These are phyloP conservation scores for Carex parvula DNA, from an alignment of 176 grass and related monocot species.

Conservation along the genomic window DNA sequence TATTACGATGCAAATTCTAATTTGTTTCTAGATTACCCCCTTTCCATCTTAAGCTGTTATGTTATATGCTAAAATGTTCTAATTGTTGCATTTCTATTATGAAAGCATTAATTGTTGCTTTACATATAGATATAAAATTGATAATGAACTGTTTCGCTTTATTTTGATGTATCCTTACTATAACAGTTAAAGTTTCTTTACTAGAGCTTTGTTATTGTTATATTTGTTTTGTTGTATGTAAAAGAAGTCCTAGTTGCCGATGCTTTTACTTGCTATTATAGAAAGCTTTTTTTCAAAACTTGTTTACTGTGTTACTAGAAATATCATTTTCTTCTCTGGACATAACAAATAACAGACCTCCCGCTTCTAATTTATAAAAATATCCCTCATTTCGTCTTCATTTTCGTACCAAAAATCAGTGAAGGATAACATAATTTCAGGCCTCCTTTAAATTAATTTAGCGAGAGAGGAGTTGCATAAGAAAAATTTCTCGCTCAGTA, in stretches of 20 bases:
- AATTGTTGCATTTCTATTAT: neutral
- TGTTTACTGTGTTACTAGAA: neutral
- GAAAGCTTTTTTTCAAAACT: neutral
- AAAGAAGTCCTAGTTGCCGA: neutral
- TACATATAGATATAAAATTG: neutral
- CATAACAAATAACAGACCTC: neutral
- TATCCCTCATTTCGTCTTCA: neutral
- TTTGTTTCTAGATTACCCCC: neutral
- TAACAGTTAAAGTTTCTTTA: neutral
- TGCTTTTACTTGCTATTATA: neutral
- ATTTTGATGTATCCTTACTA: neutral
- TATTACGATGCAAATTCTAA: neutral
- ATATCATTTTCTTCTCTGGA: neutral
- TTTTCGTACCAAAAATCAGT: neutral
- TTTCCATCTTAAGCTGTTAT: neutral
- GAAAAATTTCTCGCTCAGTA: neutral
- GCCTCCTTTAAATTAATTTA: neutral
- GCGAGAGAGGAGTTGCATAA: neutral
- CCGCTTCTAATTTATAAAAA: neutral
- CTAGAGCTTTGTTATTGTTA: neutral
- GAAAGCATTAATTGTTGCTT: neutral
- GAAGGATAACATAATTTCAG: neutral
- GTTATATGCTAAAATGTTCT: neutral
- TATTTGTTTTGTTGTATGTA: neutral
- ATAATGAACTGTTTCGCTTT: neutral